Evolutionary conservation across 2,329 filamentous ascomycete species (phyloP).

Genomic region (Biscogniauxia marginata): DNA sequence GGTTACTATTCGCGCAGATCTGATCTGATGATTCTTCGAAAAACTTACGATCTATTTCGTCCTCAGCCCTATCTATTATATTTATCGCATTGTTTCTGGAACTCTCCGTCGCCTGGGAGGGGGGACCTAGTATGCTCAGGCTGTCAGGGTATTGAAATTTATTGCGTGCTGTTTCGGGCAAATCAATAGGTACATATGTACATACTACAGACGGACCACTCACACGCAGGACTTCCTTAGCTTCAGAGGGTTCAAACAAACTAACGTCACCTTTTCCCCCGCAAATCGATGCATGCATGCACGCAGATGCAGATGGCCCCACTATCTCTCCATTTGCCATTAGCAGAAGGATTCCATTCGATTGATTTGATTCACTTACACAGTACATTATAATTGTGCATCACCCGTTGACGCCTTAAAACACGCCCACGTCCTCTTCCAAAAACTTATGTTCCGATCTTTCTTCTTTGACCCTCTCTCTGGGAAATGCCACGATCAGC

Average conservation of each 20-base stretch:
- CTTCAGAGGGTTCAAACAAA: background rate
- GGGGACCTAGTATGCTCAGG: no score
- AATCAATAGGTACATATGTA: background rate
- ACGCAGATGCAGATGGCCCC: conserved; percentile 3
- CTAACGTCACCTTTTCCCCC: conserved; percentile 10
- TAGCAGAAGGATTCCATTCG: background rate
- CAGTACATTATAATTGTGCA: background rate
- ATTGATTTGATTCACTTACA: background rate
- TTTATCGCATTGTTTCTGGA: no score
- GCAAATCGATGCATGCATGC: conserved; percentile 12
- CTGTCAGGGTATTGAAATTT: no score
- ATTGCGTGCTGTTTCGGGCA: background rate
- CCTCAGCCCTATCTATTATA: background rate
- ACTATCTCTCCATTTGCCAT: conserved; percentile 13
- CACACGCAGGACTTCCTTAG: no score
- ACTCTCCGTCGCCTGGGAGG: no score
- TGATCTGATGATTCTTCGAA: background rate
- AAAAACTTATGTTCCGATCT: background rate
- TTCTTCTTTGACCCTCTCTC: background rate
- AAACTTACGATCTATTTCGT: background rate
- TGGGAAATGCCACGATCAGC: background rate
- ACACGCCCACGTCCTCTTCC: background rate
- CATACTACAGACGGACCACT: background rate
- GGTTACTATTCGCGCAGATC: background rate
- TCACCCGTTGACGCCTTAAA: background rate